These are phyloP conservation scores for Phaffia tasmanica DNA, from an alignment of 768 basidiomycete species.

Conservation along the genomic window DNA sequence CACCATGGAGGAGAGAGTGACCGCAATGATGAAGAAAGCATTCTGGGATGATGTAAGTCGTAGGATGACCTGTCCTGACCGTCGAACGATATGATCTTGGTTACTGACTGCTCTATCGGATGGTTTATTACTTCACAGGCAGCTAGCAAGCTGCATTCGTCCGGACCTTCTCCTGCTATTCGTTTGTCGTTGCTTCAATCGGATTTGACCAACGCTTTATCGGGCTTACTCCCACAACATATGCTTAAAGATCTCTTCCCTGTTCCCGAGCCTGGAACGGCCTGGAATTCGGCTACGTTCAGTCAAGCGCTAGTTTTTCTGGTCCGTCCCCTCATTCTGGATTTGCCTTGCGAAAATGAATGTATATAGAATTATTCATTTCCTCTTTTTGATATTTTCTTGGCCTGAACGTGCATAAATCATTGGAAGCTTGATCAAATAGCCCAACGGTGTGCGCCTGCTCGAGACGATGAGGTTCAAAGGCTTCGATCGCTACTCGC, in stretches of 20 bases:
- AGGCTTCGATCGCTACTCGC: neutral
- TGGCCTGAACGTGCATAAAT: neutral
- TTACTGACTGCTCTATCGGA: neutral
- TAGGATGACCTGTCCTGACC: neutral
- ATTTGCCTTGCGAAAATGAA: neutral
- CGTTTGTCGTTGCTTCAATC: slow-evolving; percentile 3
- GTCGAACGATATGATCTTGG: neutral
- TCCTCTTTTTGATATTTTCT: neutral
- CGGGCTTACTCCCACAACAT: neutral
- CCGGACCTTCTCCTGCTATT: neutral
- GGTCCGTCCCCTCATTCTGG: neutral
- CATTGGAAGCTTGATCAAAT: neutral
- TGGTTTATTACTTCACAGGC: neutral
- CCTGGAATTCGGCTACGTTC: slow-evolving; percentile 9
- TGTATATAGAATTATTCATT: too few species aligned
- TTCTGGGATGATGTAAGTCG: slow-evolving; percentile 20
- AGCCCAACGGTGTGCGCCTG: slow-evolving; percentile 8
- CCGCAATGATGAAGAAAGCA: slow-evolving; percentile 15
- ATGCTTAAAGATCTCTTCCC: slow-evolving; percentile 2
- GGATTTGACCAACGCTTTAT: neutral
- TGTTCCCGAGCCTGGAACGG: neutral
- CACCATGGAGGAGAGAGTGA: slow-evolving; percentile 10
- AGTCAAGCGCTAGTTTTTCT: neutral
- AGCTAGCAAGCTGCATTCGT: slow-evolving; percentile 3
- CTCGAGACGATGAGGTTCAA: slow-evolving; percentile 8